phyloP scores from a whole-genome alignment of 352 stramenopile species.

The Globisporangium apiculatum region DNA sequence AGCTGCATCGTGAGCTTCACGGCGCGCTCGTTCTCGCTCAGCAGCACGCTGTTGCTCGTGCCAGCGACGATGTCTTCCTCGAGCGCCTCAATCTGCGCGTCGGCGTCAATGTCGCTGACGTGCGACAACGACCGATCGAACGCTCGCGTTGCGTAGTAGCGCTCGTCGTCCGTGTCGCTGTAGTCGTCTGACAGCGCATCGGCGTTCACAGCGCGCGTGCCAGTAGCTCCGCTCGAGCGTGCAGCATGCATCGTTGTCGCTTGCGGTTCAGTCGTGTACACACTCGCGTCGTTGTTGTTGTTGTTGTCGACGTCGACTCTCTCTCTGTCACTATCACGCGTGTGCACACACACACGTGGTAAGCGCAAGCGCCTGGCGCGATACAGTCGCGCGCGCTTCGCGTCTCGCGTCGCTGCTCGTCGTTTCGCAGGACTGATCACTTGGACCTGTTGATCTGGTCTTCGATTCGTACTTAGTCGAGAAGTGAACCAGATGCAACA shows the following conservation, averaged over 20 bases:
- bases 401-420: too few species aligned
- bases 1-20: slow-evolving; percentile 57
- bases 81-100: slow-evolving; percentile 51
- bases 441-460: too few species aligned
- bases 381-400: too few species aligned
- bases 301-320: neutral
- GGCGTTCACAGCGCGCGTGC: too few species aligned
- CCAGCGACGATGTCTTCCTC: slow-evolving; percentile 38
- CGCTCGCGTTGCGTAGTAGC: neutral
- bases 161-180: slow-evolving; percentile 12
- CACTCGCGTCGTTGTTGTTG: neutral
- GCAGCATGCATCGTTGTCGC: neutral
- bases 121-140: neutral
- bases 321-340: too few species aligned
- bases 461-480: too few species aligned
- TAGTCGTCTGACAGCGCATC: slow-evolving; percentile 3
- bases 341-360: too few species aligned
- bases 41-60: slow-evolving; percentile 20
- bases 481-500: too few species aligned
- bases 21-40: slow-evolving; percentile 25
- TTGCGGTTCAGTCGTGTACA: too few species aligned
- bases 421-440: too few species aligned
- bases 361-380: too few species aligned
- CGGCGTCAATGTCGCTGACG: slow-evolving; percentile 21
- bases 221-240: neutral